Conservation (phyloP, 2,329 filamentous ascomycete genomes). For the Phialemoniopsis sp. region DNA sequence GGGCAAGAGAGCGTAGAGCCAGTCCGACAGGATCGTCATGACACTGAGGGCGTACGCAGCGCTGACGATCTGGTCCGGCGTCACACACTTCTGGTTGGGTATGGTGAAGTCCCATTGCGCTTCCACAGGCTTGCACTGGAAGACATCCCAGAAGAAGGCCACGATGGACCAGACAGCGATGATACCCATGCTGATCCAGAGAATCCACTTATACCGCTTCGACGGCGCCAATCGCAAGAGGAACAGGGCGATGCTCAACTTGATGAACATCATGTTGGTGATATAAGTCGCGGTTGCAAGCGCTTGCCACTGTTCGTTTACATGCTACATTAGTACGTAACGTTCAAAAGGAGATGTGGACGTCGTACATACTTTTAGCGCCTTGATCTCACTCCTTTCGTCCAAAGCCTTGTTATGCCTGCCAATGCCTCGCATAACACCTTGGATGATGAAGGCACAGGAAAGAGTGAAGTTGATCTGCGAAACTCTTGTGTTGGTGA, state of each 20-base stretch:
- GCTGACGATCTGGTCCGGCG: constrained; percentile 34
- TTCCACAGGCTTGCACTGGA: constrained; percentile 44
- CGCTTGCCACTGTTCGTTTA: constrained; percentile 39
- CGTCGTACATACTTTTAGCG: constrained; percentile 33
- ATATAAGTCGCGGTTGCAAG: constrained; percentile 46
- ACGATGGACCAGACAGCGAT: constrained; percentile 40
- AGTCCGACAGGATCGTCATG: constrained; percentile 50
- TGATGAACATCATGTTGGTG: constrained; percentile 52
- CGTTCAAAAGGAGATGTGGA: neutral
- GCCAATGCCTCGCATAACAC: constrained; percentile 38
- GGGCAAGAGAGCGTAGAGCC: constrained; percentile 49
- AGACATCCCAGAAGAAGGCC: constrained; percentile 48
- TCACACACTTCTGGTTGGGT: constrained; percentile 34
- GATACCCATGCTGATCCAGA: constrained; percentile 39
- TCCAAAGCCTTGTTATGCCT: constrained; percentile 40
- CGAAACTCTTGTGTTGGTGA: neutral
- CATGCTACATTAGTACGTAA: neutral
- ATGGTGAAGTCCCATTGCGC: constrained; percentile 52
- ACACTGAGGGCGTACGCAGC: constrained; percentile 48
- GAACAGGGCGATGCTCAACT: constrained; percentile 50
- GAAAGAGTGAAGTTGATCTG: constrained; percentile 42
- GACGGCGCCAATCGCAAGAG: constrained; percentile 42
- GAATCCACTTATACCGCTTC: constrained; percentile 41
- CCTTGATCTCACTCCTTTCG: constrained; percentile 33
- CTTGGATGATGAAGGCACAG: constrained; percentile 39